Evolutionary conservation across 805 yeast genomes (phyloP).

Genomic region (Schwanniomyces sp.): DNA sequence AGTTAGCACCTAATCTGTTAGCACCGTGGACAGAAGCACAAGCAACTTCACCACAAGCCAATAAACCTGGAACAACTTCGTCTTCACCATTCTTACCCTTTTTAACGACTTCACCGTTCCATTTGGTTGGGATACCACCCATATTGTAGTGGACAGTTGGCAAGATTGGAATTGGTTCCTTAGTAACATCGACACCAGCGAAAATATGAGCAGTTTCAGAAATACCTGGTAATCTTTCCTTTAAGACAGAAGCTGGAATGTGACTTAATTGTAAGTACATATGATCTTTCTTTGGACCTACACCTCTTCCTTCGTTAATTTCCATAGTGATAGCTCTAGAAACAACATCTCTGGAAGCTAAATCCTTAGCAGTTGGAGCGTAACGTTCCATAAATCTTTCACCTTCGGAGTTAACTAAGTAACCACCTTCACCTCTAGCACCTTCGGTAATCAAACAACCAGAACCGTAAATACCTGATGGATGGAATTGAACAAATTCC

Average conservation of each 20-base stretch:
- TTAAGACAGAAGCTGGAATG: constrained; percentile 85
- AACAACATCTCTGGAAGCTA: constrained; percentile 98
- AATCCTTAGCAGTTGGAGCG: constrained; percentile 97
- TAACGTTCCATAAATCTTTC: constrained; percentile 99
- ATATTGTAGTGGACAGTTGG: constrained; percentile 99
- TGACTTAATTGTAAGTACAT: constrained; percentile 92
- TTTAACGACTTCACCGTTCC: constrained; percentile 92
- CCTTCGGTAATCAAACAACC: constrained; percentile 99
- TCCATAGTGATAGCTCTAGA: constrained; percentile 98
- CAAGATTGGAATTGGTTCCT: constrained; percentile 97
- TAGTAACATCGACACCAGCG: constrained; percentile 99
- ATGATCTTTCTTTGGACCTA: constrained; percentile 94
- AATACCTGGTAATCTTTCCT: constrained; percentile 98
- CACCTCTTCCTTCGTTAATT: constrained; percentile 99
- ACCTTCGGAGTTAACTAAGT: constrained; percentile 93
- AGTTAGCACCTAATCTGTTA: constrained; percentile 98
- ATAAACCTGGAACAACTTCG: constrained; percentile 85
- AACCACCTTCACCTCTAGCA: constrained; percentile 99
- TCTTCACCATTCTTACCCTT: constrained; percentile 86
- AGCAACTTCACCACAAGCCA: constrained; percentile 98
- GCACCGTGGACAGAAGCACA: constrained; percentile 99
- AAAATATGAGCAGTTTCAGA: constrained; percentile 97
- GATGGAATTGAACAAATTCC: constrained; percentile 98
- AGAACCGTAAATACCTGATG: constrained; percentile 98
- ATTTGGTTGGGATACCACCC: constrained; percentile 99